phyloP scores from a whole-genome alignment of 257 asterid species.

The Cordia subcordata region DNA sequence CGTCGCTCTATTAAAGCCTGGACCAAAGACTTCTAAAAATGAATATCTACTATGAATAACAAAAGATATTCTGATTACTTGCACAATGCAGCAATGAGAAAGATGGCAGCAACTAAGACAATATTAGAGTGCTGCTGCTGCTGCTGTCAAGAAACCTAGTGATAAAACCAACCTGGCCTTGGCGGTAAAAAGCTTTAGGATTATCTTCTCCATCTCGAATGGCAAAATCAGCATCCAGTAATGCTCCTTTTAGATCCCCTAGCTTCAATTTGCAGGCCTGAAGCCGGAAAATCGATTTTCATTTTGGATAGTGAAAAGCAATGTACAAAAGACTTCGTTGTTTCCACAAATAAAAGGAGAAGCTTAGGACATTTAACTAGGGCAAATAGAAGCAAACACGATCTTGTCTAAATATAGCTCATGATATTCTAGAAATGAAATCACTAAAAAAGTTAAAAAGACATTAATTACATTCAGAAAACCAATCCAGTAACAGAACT shows the following conservation, averaged over 20 bases:
- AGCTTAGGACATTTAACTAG: background rate
- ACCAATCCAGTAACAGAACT: too few relatives aligned
- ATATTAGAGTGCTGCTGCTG: background rate
- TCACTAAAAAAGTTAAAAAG: too few relatives aligned
- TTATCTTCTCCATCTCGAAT: conserved; percentile 32
- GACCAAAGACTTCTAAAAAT: too few relatives aligned
- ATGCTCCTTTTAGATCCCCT: conserved; percentile 39
- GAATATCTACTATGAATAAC: too few relatives aligned
- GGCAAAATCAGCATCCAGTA: conserved; percentile 34
- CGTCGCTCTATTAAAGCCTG: too few relatives aligned
- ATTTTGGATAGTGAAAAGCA: background rate
- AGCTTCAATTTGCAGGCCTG: conserved; percentile 39
- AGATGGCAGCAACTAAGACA: background rate
- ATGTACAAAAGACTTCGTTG: background rate
- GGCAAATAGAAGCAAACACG: background rate
- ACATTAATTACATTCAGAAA: too few relatives aligned
- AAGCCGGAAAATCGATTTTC: conserved; percentile 4
- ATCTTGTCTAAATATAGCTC: background rate
- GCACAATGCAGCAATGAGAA: conserved; percentile 2
- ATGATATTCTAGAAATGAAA: too few relatives aligned
- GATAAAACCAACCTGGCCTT: conserved; percentile 33
- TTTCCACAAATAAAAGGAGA: background rate
- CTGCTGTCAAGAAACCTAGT: background rate
- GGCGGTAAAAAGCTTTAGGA: conserved; percentile 37
- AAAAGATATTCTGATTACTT: too few relatives aligned